phyloP scores from a whole-genome alignment of 108 stramenopile species.

The Cyclostephanos tholiformis region DNA sequence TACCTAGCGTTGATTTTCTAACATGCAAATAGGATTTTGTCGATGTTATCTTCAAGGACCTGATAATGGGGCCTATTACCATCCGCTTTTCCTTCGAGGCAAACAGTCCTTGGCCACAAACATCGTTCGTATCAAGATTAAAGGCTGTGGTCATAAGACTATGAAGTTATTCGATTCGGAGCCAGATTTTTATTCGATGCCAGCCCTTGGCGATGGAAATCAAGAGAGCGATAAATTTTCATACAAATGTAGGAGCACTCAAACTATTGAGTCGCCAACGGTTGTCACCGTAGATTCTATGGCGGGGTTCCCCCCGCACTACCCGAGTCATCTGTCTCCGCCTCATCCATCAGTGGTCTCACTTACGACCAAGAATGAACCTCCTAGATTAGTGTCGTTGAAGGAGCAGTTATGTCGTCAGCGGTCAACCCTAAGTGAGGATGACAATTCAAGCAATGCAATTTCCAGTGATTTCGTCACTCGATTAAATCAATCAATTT shows the following conservation, averaged over 20 bases:
- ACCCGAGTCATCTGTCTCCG: neutral
- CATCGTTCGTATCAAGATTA: slow-evolving; percentile 71
- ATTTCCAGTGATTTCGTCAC: slow-evolving; percentile 14
- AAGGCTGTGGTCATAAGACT: slow-evolving; percentile 75
- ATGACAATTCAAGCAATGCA: neutral
- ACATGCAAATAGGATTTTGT: slow-evolving; percentile 38
- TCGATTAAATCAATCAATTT: slow-evolving; percentile 35
- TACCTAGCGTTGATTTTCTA: neutral
- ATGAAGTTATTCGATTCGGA: slow-evolving; percentile 46
- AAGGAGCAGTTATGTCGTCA: neutral
- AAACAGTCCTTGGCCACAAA: slow-evolving; percentile 46
- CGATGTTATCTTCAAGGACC: slow-evolving; percentile 49
- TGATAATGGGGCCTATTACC: slow-evolving; percentile 56
- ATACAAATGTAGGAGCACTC: neutral
- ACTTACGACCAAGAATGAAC: neutral
- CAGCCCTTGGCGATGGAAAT: slow-evolving; percentile 32
- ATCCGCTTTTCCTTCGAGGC: slow-evolving; percentile 70
- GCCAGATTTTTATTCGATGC: slow-evolving; percentile 75
- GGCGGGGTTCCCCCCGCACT: neutral
- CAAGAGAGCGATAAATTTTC: neutral
- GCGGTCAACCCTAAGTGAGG: neutral
- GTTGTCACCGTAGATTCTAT: neutral
- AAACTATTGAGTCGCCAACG: neutral
- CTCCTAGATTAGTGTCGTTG: neutral
- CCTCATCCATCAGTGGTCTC: neutral